Conservation (phyloP, 2,329 filamentous ascomycete species). For the Cytospora schulzeri region DNA sequence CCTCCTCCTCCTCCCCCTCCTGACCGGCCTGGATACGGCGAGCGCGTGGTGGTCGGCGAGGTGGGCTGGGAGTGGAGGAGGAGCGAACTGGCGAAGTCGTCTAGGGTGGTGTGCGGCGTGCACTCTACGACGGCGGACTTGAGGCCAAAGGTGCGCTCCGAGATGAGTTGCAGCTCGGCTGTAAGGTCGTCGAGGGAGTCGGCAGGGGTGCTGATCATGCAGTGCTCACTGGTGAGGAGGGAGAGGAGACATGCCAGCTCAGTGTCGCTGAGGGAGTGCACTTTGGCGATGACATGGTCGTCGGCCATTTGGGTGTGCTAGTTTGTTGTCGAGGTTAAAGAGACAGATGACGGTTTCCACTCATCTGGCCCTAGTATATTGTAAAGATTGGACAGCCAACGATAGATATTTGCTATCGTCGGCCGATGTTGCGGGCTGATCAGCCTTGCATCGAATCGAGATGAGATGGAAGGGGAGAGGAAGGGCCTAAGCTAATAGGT, state of each 20-base stretch:
- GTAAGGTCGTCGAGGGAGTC: slow-evolving; percentile 67
- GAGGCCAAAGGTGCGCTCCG: slow-evolving; percentile 71
- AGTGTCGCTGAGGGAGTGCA: slow-evolving; percentile 81
- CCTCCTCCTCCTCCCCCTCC: not conserved
- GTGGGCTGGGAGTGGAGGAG: slow-evolving; percentile 54
- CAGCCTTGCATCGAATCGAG: not conserved
- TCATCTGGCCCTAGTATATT: not conserved
- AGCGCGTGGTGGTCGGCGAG: slow-evolving; percentile 33
- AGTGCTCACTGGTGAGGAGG: slow-evolving; percentile 81
- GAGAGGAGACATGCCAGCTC: slow-evolving; percentile 85
- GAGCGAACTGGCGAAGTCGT: slow-evolving; percentile 77
- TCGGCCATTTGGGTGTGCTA: slow-evolving; percentile 57
- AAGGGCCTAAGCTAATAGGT: no score
- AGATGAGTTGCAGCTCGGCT: slow-evolving; percentile 72
- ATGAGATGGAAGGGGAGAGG: not conserved
- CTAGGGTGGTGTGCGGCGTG: slow-evolving; percentile 70
- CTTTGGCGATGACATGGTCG: slow-evolving; percentile 64
- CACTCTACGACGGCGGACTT: slow-evolving; percentile 72
- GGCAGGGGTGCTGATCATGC: slow-evolving; percentile 75
- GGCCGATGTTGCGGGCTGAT: not conserved
- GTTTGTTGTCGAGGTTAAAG: not conserved
- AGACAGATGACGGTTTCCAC: not conserved
- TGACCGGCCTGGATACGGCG: slow-evolving; percentile 27
- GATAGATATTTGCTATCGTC: not conserved
- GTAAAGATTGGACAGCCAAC: not conserved